phyloP scores from a whole-genome alignment of 2,329 filamentous ascomycete species.

The Pseudogymnoascus sp. region DNA sequence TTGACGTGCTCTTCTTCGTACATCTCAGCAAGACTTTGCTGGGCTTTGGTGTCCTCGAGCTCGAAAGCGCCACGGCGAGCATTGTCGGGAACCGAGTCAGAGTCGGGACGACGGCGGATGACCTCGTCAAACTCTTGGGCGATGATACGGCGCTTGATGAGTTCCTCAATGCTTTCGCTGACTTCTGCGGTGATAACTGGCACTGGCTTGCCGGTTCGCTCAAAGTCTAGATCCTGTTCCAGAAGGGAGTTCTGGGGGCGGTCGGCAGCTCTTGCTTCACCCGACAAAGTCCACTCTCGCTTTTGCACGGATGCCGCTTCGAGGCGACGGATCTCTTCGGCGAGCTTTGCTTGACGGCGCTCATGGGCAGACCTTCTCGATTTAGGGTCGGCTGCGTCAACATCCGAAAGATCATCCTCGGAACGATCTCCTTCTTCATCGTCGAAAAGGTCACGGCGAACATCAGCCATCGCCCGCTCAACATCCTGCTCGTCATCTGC shows the following conservation, averaged over 20 bases:
- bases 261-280: slow-evolving; percentile 76
- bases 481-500: slow-evolving; percentile 59
- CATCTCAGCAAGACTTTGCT: slow-evolving; percentile 79
- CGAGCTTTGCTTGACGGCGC: slow-evolving; percentile 74
- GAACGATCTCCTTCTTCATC: slow-evolving; percentile 61
- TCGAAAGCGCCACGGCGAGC: slow-evolving; percentile 61
- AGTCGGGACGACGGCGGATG: slow-evolving; percentile 70
- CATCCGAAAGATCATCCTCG: slow-evolving; percentile 57
- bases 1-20: slow-evolving; percentile 91
- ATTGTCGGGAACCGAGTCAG: slow-evolving; percentile 52
- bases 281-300: slow-evolving; percentile 81
- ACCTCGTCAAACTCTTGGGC: slow-evolving; percentile 90
- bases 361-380: slow-evolving; percentile 80
- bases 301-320: slow-evolving; percentile 86
- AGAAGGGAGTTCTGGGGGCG: slow-evolving; percentile 86
- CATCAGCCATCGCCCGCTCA: slow-evolving; percentile 75
- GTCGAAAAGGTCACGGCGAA: slow-evolving; percentile 85
- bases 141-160: slow-evolving; percentile 90
- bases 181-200: slow-evolving; percentile 89
- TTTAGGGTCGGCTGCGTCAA: slow-evolving; percentile 61
- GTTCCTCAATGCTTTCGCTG: slow-evolving; percentile 82
- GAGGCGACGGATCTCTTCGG: slow-evolving; percentile 83
- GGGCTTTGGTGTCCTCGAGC: slow-evolving; percentile 79
- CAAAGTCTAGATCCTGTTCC: slow-evolving; percentile 92
- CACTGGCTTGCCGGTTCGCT: slow-evolving; percentile 88